Evolutionary conservation across 345 rosid species (phyloP), one percentile per base, ranked within the genome.

Genomic region (Physaria fendleri): DNA sequence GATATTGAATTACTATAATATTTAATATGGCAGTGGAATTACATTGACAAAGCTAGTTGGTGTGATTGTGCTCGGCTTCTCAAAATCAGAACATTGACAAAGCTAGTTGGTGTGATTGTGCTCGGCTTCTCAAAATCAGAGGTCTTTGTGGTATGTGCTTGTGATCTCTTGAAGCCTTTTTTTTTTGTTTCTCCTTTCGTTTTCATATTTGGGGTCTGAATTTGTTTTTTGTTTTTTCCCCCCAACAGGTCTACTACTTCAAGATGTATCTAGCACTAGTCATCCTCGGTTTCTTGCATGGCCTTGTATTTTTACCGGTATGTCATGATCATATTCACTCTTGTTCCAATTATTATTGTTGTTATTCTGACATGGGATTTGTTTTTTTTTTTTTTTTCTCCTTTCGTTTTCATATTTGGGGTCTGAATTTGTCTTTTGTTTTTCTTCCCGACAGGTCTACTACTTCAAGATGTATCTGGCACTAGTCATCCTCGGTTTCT

Each of bases 381-480:
- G n/a, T n/a, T n/a, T n/a, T n/a, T n/a, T n/a, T n/a, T n/a, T n/a
- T 10, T 33, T 24, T 35, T 11, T 35, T 11, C 15, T 15, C 20
- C 17, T 14, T 30, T 62, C 29, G 55, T 34, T 18, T 5, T 61
- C 0, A 8, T 40, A 6, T 29, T 8, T 61, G 49, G 22, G 21
- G 25, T 13, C n/a, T 23, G 28, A 60, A 13, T 15, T 28, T 35
- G 32, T 25, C 17, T 40, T 43, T 0, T 4, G 3, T 11, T 16
- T 21, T 30, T n/a, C 28, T 20, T 15, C 56, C 37, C 3, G 13
- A 42, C 77, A 93, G 99, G 90, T 94, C 38, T 94, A 94, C 73
- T 94, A 90, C 79, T 94, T 94, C 77, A 85, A 87, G 73, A 90
- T 94, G 99, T 94, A 94, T 70, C 77, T 94, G 3, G 95, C 99